Conservation (phyloP, 495 filamentous ascomycete species). For the Penicillium fimorum region DNA sequence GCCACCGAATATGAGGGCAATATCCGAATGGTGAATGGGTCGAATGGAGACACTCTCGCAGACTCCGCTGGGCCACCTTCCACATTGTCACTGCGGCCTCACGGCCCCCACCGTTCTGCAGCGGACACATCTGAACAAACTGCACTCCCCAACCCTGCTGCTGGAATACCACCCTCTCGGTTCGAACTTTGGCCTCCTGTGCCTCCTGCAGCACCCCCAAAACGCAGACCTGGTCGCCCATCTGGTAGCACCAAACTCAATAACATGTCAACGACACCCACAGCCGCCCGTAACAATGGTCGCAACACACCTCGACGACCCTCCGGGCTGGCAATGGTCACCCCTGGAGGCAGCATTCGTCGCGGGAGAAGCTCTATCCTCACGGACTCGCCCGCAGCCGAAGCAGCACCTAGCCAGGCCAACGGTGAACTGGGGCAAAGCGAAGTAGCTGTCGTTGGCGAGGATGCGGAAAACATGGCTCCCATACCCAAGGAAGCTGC, state of each 20-base stretch:
- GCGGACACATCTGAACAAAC: conserved; percentile 8
- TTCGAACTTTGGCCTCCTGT: conserved; percentile 85
- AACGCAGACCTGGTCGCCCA: conserved; percentile 50
- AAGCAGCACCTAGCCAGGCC: conserved; percentile 17
- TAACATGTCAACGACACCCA: conserved; percentile 32
- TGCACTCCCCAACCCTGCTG: conserved; percentile 28
- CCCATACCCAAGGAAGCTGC: conserved; percentile 8
- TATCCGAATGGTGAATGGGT: conserved; percentile 20
- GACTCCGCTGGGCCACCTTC: conserved; percentile 43
- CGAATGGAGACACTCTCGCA: conserved; percentile 20
- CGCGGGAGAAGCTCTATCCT: conserved; percentile 42
- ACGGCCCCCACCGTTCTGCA: conserved; percentile 31
- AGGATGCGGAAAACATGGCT: conserved; percentile 22
- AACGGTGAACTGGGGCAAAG: conserved; percentile 24
- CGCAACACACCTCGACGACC: conserved; percentile 41
- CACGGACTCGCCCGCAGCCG: conserved; percentile 32
- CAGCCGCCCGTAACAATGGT: conserved; percentile 31
- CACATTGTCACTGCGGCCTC: conserved; percentile 30
- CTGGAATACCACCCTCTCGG: conserved; percentile 68
- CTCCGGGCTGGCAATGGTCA: conserved; percentile 30
- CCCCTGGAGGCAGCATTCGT: conserved; percentile 31
- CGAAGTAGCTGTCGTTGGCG: conserved; percentile 25
- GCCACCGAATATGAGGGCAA: conserved; percentile 33
- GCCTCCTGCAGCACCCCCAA: conserved; percentile 49
- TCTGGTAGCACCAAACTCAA: conserved; percentile 25